Conservation (phyloP, 768 basidiomycete species). For the Suillus alpinus region DNA sequence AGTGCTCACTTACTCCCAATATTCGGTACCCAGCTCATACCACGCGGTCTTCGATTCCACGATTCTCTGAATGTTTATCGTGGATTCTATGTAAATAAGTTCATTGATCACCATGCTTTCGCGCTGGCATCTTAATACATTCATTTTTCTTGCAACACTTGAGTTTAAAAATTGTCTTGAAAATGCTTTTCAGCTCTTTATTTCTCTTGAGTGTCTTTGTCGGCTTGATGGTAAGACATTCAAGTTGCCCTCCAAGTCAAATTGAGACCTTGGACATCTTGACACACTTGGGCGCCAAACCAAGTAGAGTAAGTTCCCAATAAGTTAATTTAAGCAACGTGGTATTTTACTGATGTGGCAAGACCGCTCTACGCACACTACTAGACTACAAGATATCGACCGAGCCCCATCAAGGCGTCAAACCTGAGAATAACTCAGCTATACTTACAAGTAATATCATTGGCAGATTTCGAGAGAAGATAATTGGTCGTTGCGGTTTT, state of each 20-base stretch:
- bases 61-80: constrained; percentile 15
- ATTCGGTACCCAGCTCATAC: constrained; percentile 20
- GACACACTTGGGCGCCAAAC: background rate
- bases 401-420: no score
- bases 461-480: no score
- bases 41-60: constrained; percentile 13
- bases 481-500: no score
- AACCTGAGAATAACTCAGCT: no score
- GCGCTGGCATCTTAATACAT: constrained; percentile 14
- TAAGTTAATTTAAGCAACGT: background rate
- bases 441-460: no score
- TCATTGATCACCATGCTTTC: no score
- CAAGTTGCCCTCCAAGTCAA: background rate
- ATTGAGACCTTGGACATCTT: background rate
- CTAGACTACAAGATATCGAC: no score
- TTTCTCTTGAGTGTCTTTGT: background rate
- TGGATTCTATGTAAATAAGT: no score
- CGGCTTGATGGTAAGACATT: background rate
- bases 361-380: no score
- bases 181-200: background rate
- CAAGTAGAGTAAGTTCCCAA: background rate
- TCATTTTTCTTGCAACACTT: background rate
- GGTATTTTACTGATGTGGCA: background rate
- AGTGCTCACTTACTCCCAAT: constrained; percentile 28
- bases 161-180: background rate